A percentile compares a stretch with the other conserved stretches of the same genome.
These are phyloP conservation scores for Vairimorpha necatrix DNA, from an alignment of 371 early-diverging fungal genomes.

Conservation along the genomic window DNA sequence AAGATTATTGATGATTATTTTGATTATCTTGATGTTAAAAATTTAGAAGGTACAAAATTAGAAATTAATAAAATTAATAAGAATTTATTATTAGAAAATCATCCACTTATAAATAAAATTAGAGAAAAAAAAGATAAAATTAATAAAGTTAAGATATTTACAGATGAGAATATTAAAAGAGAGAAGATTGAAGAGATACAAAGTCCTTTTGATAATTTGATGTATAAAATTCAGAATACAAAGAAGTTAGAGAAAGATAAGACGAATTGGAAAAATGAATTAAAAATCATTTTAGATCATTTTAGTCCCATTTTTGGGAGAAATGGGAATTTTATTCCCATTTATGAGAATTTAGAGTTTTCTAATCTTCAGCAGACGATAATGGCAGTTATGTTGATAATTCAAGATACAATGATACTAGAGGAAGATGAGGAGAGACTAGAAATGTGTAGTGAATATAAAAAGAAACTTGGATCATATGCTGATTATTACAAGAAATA, in stretches of 20 bases:
- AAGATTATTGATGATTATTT: constrained; percentile 40
- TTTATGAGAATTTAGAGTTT: neutral
- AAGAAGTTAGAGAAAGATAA: neutral
- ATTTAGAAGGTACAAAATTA: neutral
- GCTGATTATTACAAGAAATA: constrained; percentile 4
- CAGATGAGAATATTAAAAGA: neutral
- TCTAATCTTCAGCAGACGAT: neutral
- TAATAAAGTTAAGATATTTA: neutral
- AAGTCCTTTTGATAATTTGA: neutral
- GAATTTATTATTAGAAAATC: neutral
- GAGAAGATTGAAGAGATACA: neutral
- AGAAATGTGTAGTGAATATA: neutral
- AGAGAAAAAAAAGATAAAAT: neutral
- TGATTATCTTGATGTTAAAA: constrained; percentile 25
- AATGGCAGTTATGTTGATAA: neutral
- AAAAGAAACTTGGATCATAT: neutral
- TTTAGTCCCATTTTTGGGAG: neutral
- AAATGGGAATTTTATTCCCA: neutral
- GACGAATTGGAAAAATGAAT: neutral
- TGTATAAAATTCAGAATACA: neutral
- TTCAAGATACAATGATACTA: neutral
- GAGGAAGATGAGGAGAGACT: constrained; percentile 1
- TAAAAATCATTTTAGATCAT: constrained; percentile 11
- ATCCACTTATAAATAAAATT: neutral
- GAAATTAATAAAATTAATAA: neutral